Base-by-base conservation (phyloP, 257 asterid species). In the Scutellaria barbata region DNA sequence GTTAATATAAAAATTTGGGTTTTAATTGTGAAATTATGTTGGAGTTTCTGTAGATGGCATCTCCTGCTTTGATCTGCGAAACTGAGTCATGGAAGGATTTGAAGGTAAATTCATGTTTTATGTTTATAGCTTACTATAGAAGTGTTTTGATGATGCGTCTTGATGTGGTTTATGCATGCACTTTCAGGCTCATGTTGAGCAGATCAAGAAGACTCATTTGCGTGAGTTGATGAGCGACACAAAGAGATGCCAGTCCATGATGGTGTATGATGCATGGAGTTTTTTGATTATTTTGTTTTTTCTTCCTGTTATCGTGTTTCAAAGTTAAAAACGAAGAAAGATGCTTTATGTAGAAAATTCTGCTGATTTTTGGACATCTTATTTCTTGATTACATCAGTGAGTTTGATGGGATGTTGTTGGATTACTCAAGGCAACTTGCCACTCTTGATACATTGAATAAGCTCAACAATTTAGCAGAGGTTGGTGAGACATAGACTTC, bases 401-500 rank as follows among this genome's bases (percentile, higher is more conserved):
- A 92, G 76, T 85, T 78, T 70, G 98, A 93, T 59, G 91, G 88
- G 79, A 81, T 90, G 53, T 74, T 87, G 77, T 73, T 95, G 83
- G 99, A 95, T 81, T 95, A 85, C 72, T 88, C 99, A 11, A 85
- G 99, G 85, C 99, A 95, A 74, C 66, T 86, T 68, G 92, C 90
- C 62, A 88, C 88, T 71, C 78, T 76, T 63, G 95, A 90, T 57
- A 95, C 99, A 8, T 48, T 95, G 83, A 68, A 78, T 25, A 95
- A 85, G 80, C 95, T 95, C 68, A 69, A 73, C 60, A 77, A 53
- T 39, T 83, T 95, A 69, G 97, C 98, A 33, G 92, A 89, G 98
- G 99, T 94, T 81, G 62, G 82, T 66, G 68, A 30, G 52, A 17
- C 10, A 20, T 62, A 46, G 63, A 61, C 58, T 16, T 41, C 43